Conservation (phyloP, 805 yeast genomes). For the Kodamaea hsintzibuensis region DNA sequence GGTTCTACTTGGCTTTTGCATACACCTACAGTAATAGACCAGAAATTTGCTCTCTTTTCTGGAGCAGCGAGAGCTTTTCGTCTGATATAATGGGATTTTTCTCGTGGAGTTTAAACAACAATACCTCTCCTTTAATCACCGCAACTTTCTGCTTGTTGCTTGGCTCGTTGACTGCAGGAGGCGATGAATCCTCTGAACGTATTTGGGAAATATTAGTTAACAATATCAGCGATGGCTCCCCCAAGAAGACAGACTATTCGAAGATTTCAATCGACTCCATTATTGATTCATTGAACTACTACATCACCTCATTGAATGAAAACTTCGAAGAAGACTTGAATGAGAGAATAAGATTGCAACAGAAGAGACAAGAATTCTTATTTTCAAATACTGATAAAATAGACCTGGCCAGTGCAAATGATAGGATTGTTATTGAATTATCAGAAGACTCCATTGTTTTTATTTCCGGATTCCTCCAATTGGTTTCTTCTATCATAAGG, state of each 20-base stretch:
- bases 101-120: slow-evolving; percentile 84
- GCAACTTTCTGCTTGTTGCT: slow-evolving; percentile 80
- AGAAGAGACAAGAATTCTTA: slow-evolving; percentile 37
- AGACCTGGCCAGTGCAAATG: slow-evolving; percentile 29
- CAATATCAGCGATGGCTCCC: slow-evolving; percentile 24
- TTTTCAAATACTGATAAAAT: slow-evolving; percentile 19
- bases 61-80: slow-evolving; percentile 44
- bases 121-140: slow-evolving; percentile 71
- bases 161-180: slow-evolving; percentile 69
- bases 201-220: slow-evolving; percentile 41
- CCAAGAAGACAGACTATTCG: slow-evolving; percentile 39
- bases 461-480: slow-evolving; percentile 69
- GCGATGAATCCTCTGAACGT: slow-evolving; percentile 46
- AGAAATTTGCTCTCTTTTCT: slow-evolving; percentile 57
- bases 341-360: slow-evolving; percentile 29
- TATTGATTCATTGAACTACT: slow-evolving; percentile 53
- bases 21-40: slow-evolving; percentile 67
- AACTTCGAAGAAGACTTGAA: slow-evolving; percentile 36
- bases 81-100: slow-evolving; percentile 76
- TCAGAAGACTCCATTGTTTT: slow-evolving; percentile 80
- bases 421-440: slow-evolving; percentile 49
- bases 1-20: slow-evolving; percentile 76
- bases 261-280: slow-evolving; percentile 59
- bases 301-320: slow-evolving; percentile 46
- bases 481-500: slow-evolving; percentile 46